Evolutionary conservation across 2,329 filamentous ascomycete genomes (phyloP).

Genomic region (Venturia nashicola): DNA sequence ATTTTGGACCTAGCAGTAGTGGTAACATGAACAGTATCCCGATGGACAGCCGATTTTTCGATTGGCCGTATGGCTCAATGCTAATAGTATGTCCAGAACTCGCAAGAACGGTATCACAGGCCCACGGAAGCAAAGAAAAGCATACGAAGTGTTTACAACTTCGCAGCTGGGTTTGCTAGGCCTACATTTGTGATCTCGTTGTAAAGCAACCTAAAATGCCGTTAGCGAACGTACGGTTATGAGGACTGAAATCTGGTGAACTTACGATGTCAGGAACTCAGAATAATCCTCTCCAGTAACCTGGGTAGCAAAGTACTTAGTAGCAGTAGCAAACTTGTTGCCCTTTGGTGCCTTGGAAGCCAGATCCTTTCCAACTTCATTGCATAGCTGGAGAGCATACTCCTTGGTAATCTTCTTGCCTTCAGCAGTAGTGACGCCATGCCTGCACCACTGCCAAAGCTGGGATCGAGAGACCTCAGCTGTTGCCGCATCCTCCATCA

Average conservation of each 20-base stretch:
- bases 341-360: conserved; percentile 65
- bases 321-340: conserved; percentile 84
- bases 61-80: neutral
- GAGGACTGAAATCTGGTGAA: conserved; percentile 14
- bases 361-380: conserved; percentile 71
- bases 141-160: conserved; percentile 22
- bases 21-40: neutral
- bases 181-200: conserved; percentile 75
- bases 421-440: conserved; percentile 63
- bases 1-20: neutral
- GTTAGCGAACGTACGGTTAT: conserved; percentile 12
- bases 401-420: conserved; percentile 89
- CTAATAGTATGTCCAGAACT: neutral
- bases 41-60: neutral
- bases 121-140: neutral
- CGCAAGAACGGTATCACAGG: neutral
- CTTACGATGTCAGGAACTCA: conserved; percentile 82
- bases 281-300: conserved; percentile 96
- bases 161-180: conserved; percentile 41
- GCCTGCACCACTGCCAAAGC: conserved; percentile 89
- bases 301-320: conserved; percentile 84
- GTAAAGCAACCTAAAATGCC: conserved; percentile 56
- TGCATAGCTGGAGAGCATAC: conserved; percentile 74
- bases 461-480: conserved; percentile 91
- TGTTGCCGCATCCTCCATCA: conserved; percentile 97